Conservation (phyloP, 2,329 filamentous ascomycete species). For the Stemphylium lycopersici region DNA sequence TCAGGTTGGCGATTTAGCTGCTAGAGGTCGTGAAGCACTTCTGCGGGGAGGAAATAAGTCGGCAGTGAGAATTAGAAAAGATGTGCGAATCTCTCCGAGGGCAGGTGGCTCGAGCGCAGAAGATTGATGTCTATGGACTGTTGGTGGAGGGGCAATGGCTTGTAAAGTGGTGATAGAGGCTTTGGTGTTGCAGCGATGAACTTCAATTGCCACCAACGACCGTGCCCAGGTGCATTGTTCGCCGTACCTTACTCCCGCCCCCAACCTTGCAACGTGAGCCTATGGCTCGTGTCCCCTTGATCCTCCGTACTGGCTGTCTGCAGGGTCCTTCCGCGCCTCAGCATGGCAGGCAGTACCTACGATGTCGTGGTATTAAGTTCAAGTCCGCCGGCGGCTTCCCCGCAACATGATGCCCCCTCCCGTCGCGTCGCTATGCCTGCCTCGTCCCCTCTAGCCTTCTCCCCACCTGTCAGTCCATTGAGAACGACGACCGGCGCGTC, state of each 20-base stretch:
- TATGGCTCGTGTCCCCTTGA: conserved; percentile 4
- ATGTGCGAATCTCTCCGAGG: background rate
- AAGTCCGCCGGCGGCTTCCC: conserved; percentile 38
- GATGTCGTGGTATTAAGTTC: conserved; percentile 41
- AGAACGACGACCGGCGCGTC: conserved; percentile 32
- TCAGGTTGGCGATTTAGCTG: background rate
- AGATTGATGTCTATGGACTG: background rate
- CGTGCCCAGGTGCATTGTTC: conserved; percentile 5
- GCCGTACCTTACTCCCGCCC: background rate
- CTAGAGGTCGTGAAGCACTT: background rate
- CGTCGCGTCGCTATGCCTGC: conserved; percentile 41
- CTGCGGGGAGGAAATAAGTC: background rate
- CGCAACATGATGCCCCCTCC: conserved; percentile 23
- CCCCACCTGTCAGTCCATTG: conserved; percentile 27
- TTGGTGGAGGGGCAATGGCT: conserved; percentile 6
- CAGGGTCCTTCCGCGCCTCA: conserved; percentile 20
- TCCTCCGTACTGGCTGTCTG: conserved; percentile 8
- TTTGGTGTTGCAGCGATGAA: conserved; percentile 13
- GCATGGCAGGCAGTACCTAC: conserved; percentile 34
- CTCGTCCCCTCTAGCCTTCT: conserved; percentile 30
- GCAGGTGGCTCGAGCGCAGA: background rate
- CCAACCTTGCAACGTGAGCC: background rate
- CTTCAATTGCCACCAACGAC: conserved; percentile 4
- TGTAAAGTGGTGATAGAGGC: conserved; percentile 3
- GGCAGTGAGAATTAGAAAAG: background rate